These are phyloP conservation scores for Diutina neorugosa DNA, from an alignment of 1,139 yeast genomes.

Conservation along the genomic window DNA sequence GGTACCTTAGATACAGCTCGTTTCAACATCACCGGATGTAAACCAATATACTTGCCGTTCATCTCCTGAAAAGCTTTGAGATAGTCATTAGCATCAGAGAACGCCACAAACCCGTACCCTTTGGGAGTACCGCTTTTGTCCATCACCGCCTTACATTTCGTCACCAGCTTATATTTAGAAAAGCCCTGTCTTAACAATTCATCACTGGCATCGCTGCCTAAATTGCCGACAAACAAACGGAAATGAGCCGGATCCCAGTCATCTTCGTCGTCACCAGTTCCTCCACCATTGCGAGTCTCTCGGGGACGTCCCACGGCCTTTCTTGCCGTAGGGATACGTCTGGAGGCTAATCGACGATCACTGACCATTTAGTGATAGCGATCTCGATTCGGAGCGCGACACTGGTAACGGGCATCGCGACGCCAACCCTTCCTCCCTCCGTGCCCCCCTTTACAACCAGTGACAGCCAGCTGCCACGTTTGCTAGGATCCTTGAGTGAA, in stretches of 20 bases:
- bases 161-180: conserved; percentile 33
- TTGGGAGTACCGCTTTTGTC: conserved; percentile 36
- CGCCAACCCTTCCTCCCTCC: neutral
- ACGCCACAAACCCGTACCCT: conserved; percentile 67
- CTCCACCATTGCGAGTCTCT: neutral
- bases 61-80: conserved; percentile 59
- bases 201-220: conserved; percentile 58
- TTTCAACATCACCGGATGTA: conserved; percentile 59
- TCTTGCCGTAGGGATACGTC: neutral
- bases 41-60: conserved; percentile 69
- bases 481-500: neutral
- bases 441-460: neutral
- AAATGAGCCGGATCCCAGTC: conserved; percentile 64
- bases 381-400: neutral
- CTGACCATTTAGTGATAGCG: neutral
- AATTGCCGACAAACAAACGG: conserved; percentile 62
- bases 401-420: neutral
- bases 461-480: neutral
- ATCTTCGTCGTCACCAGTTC: conserved; percentile 12
- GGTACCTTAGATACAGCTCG: conserved; percentile 42
- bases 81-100: conserved; percentile 49
- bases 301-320: neutral
- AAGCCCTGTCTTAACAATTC: conserved; percentile 41
- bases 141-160: conserved; percentile 43
- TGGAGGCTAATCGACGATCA: neutral